These are phyloP conservation scores for Sphenostylis stenocarpa DNA, from an alignment of 306 rosid genomes.

Conservation along the genomic window DNA sequence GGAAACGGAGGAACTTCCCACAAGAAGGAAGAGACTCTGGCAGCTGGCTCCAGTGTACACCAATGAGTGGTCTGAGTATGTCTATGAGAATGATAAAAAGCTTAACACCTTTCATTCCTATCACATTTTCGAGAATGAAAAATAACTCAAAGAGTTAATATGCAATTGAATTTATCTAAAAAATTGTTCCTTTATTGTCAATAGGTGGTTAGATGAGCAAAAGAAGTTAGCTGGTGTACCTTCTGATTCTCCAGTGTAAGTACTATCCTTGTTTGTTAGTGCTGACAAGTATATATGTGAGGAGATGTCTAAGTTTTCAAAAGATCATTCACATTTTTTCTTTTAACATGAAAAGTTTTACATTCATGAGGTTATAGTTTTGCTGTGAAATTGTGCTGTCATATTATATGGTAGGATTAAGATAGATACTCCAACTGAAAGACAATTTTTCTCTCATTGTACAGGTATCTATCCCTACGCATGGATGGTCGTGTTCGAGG, in stretches of 20 bases:
- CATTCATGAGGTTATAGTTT: neutral
- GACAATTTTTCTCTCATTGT: neutral
- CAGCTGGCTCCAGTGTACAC: constrained; percentile 64
- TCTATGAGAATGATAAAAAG: neutral
- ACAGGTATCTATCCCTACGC: constrained; percentile 85
- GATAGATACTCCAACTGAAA: neutral
- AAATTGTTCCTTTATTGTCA: neutral
- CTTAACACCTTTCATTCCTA: neutral
- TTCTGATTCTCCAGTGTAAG: constrained; percentile 94
- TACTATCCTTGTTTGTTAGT: constrained; percentile 16
- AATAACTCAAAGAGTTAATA: neutral
- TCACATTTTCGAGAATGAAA: neutral
- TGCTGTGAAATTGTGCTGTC: neutral
- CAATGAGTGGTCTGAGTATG: constrained; percentile 82
- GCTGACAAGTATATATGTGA: neutral
- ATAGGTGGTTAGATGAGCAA: constrained; percentile 90
- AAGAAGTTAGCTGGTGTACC: constrained; percentile 81
- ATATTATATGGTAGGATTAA: neutral
- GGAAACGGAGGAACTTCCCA: constrained; percentile 46
- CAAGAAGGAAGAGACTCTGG: constrained; percentile 85
- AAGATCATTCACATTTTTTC: neutral
- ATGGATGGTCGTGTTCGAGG: constrained; percentile 96
- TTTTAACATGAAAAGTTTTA: constrained; percentile 1
- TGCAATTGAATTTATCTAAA: constrained; percentile 1
- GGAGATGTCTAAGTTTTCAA: neutral